Conservation (phyloP, 345 rosid genomes). For the Moringa oleifera region DNA sequence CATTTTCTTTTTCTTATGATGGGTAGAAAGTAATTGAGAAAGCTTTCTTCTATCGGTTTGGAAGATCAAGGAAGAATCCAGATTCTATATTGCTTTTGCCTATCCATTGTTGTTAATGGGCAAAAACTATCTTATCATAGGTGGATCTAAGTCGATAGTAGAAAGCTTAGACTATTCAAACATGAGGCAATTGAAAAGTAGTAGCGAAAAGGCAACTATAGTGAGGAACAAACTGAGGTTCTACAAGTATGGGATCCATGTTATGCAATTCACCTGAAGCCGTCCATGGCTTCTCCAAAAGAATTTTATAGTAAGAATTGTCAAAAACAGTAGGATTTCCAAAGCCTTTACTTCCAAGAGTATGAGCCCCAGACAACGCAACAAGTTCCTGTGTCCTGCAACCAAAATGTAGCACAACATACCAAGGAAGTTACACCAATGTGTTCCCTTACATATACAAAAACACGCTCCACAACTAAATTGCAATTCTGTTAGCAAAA, state of each 20-base stretch:
- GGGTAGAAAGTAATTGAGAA: background rate
- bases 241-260: background rate
- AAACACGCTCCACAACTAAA: background rate
- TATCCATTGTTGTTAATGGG: background rate
- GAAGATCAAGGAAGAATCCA: background rate
- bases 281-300: conserved; percentile 81
- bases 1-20: no score
- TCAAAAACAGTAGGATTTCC: conserved; percentile 69
- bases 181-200: background rate
- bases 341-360: conserved; percentile 85
- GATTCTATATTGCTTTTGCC: background rate
- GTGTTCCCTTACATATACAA: background rate
- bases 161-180: background rate
- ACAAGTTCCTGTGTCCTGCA: conserved; percentile 75
- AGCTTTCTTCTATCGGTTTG: background rate
- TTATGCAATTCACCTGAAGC: conserved; percentile 46
- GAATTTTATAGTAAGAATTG: conserved; percentile 80
- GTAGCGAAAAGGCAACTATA: no score
- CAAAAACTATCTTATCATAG: background rate
- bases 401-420: background rate
- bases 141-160: background rate
- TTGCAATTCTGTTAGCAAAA: background rate
- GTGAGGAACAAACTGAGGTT: background rate
- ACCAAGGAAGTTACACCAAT: background rate
- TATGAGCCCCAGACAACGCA: conserved; percentile 88